Evolutionary conservation across 495 filamentous ascomycete species (phyloP), one percentile per base, ranked within the genome.

Genomic region (Hyaloscypha hepaticicola): DNA sequence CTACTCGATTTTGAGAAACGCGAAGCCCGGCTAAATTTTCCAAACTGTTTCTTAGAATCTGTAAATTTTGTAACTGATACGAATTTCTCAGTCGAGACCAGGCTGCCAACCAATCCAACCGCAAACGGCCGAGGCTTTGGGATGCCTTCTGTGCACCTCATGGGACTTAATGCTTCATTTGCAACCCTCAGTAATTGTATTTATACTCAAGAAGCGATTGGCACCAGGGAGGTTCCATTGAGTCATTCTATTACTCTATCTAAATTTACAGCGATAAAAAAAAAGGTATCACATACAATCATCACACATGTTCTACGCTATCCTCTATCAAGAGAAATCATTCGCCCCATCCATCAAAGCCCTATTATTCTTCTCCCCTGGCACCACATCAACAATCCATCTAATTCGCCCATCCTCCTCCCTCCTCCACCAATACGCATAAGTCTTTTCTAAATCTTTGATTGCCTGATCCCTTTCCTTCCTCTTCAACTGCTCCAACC

Each of bases 391-490:
- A 22, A 64, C 53, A 4, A 64, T 38, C 61, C 61, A 64, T 33
- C 61, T 57, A 19, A 64, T 38, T 25, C 38, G 12, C 8, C 69
- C 67, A 55, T 55, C 66, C 2, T 66, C 65, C 50, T 70, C 72
- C 38, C 62, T 60, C 12, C 68, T 50, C 68, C 68, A 68, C 12
- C 70, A 68, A 61, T 72, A 72, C 5, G 70, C 66, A 62, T 72
- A 74, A 7, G 55, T 65, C 66, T 72, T 71, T 21, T 62, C 60
- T 63, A 71, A 64, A 5, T 45, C 34, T 28, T n/a, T 64, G 16
- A 64, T 52, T 5, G 26, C 53, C 12, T 27, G 29, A 31, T 64
- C 33, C 14, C 61, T 24, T 53, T 64, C 53, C 25, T n/a, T 50
- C 24, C 52, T 64, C 31, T 27, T 57, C 7, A 49, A 7, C 61